These are phyloP conservation scores for Phytophthora syringae DNA, from an alignment of 352 stramenopile genomes.

Conservation along the genomic window DNA sequence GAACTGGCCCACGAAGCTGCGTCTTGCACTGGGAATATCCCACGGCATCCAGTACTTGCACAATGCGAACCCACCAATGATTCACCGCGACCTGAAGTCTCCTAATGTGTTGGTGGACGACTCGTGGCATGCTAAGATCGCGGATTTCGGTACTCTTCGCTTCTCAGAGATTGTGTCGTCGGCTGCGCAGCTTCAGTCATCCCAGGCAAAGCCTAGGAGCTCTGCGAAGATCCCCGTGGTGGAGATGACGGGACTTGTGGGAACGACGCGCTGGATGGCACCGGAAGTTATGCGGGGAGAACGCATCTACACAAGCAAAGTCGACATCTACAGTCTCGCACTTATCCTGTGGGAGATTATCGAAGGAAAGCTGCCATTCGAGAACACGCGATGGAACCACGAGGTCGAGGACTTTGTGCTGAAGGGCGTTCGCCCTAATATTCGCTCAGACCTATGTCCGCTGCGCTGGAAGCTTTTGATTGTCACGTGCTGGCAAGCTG, in stretches of 20 bases:
- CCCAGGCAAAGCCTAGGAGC: conserved; percentile 28
- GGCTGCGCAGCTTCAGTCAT: conserved; percentile 52
- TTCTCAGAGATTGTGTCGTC: conserved; percentile 89
- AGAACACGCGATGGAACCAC: conserved; percentile 85
- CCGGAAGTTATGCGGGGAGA: conserved; percentile 89
- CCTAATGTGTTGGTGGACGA: conserved; percentile 91
- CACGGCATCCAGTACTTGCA: conserved; percentile 92
- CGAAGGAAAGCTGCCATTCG: conserved; percentile 82
- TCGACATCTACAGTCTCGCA: conserved; percentile 91
- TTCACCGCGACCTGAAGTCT: conserved; percentile 92
- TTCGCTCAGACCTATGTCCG: conserved; percentile 73
- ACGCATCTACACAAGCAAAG: conserved; percentile 88
- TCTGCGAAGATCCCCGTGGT: conserved; percentile 44
- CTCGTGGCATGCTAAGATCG: conserved; percentile 92
- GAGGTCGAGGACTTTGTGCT: conserved; percentile 88
- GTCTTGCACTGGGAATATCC: conserved; percentile 78
- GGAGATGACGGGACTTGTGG: conserved; percentile 88
- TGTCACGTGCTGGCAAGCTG: conserved; percentile 83
- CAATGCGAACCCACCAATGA: conserved; percentile 89
- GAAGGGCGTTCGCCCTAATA: conserved; percentile 67
- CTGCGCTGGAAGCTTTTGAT: conserved; percentile 83
- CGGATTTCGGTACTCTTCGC: conserved; percentile 88
- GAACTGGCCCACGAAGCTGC: conserved; percentile 83
- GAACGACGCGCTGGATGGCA: conserved; percentile 91
- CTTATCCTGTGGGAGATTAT: conserved; percentile 91